phyloP scores from a whole-genome alignment of 352 stramenopile genomes.

The Lagenidium sp. region DNA sequence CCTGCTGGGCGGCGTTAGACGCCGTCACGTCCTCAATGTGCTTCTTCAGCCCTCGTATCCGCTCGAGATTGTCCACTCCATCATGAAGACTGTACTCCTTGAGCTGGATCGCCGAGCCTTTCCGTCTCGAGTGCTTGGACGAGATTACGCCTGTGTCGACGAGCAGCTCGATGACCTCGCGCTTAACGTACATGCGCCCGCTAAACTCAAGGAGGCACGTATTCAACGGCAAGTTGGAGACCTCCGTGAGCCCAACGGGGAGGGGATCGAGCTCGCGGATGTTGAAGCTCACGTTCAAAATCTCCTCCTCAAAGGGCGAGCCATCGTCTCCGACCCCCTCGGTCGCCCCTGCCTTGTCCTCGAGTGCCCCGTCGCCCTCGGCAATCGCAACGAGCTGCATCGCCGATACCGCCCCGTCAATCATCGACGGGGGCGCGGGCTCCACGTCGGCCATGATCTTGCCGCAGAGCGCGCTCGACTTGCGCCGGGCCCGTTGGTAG shows the following conservation, averaged over 20 bases:
- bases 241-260: slow-evolving; percentile 41
- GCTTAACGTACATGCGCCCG: slow-evolving; percentile 52
- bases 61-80: slow-evolving; percentile 61
- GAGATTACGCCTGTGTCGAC: slow-evolving; percentile 57
- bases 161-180: slow-evolving; percentile 58
- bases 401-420: too few relatives aligned
- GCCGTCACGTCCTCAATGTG: slow-evolving; percentile 36
- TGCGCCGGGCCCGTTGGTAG: slow-evolving; percentile 31
- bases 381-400: too few relatives aligned
- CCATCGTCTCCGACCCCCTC: background rate
- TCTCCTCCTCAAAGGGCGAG: slow-evolving; percentile 26
- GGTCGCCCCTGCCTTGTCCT: background rate
- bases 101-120: slow-evolving; percentile 64
- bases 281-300: slow-evolving; percentile 50
- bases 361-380: background rate
- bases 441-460: background rate
- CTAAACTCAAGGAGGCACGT: slow-evolving; percentile 77
- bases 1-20: slow-evolving; percentile 33
- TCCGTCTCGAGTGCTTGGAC: slow-evolving; percentile 54
- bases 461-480: slow-evolving; percentile 29
- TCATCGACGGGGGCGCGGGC: too few relatives aligned
- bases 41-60: slow-evolving; percentile 32
- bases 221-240: slow-evolving; percentile 69
- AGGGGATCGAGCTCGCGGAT: slow-evolving; percentile 63
- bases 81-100: slow-evolving; percentile 74